Evolutionary conservation across 164 flowering plant species (phyloP), one percentile per base, ranked within the genome.

Genomic region (Euptelea pleiosperma): DNA sequence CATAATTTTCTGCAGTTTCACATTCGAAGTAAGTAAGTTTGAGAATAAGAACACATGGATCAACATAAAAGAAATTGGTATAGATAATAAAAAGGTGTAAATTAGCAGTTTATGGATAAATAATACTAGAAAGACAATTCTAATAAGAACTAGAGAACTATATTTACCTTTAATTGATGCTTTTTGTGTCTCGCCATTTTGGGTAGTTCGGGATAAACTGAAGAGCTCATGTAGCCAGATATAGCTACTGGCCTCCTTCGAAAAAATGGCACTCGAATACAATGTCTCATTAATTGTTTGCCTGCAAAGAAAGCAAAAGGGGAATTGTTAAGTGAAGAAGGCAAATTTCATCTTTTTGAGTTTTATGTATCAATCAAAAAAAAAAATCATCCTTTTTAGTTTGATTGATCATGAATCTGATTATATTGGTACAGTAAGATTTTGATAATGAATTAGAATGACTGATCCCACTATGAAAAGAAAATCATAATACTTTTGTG

Each of bases 221-320:
- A 44, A 42, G 42, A 57, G 48, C 49, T 12, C 49, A 19, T 26
- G 48, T 28, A 21, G 8, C 41, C 53, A 21, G 42, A 41, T 31
- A 12, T 25, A 18, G 34, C 52, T 28, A 41, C 51, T 50, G 59
- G 47, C 44, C 65, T 59, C 31, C 29, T 22, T 30, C 10, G 60
- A 3, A 61, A 35, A 44, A 28, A 28, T 47, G 55, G 48, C 21
- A 55, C 11, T 47, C 1, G 57, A 60, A 30, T 43, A 26, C 33
- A 57, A 33, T 36, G 30, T 31, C 52, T 59, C 12, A 29, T 28
- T 28, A 41, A 50, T 29, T 29, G 33, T 61, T 57, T 53, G 52
- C 67, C 77, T 76, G 58, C 46, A 45, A 33, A 42, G 12, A 26
- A 39, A 54, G 19, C 29, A 46, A 35, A 18, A 6, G 26, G 7